Percentiles rank a stretch among this genome's conserved stretches.
Evolutionary conservation across 345 rosid genomes (phyloP).

Genomic region (Citrus reticulata): DNA sequence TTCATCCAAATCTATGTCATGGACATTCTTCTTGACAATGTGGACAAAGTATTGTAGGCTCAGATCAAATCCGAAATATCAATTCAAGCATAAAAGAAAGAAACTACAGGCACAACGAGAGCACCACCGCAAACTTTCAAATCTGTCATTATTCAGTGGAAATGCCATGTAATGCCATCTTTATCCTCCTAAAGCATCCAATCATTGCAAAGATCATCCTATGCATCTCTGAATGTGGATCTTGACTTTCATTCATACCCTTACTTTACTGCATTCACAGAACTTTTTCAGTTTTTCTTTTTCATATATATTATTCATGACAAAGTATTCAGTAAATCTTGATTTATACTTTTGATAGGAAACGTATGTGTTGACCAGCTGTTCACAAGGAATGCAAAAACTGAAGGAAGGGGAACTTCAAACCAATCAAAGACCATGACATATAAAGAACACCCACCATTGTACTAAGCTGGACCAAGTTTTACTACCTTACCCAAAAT

Average conservation of each 20-base stretch:
- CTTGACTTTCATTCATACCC: neutral
- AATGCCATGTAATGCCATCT: neutral
- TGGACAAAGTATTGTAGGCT: neutral
- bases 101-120: neutral
- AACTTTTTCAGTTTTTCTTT: no score
- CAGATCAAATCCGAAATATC: neutral
- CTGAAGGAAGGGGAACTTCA: no score
- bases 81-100: neutral
- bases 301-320: no score
- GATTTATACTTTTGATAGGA: neutral
- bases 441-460: no score
- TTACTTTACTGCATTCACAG: no score
- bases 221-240: neutral
- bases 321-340: neutral
- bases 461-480: no score
- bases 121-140: neutral
- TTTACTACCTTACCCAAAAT: no score
- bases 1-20: neutral
- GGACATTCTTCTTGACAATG: neutral
- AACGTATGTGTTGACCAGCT: no score
- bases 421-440: no score
- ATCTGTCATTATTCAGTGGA: neutral
- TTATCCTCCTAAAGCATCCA: neutral
- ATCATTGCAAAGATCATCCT: neutral
- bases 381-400: no score